Evolutionary conservation across 2,329 filamentous ascomycete genomes (phyloP).

Genomic region (Gyromitra esculenta): DNA sequence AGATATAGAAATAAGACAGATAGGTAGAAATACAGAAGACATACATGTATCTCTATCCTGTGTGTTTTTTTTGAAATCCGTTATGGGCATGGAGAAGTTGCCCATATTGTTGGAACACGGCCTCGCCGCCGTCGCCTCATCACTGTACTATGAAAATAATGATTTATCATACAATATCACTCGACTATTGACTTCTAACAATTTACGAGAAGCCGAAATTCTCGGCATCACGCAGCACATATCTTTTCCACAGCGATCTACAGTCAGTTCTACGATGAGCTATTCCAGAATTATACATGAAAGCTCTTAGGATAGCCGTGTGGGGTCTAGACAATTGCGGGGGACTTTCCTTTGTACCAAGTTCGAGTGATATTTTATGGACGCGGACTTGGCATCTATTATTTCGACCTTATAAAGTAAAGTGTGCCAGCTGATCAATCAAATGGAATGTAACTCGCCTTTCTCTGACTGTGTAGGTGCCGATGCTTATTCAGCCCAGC

Average conservation of each 20-base stretch:
- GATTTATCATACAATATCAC: constrained; percentile 6
- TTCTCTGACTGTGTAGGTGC: not conserved
- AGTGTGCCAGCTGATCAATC: not conserved
- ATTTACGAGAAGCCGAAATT: not conserved
- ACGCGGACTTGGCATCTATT: not conserved
- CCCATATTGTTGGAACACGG: too few relatives aligned
- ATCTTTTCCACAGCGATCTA: not conserved
- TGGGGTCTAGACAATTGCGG: not conserved
- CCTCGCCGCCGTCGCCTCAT: too few relatives aligned
- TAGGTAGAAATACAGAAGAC: not conserved
- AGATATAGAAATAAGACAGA: not conserved
- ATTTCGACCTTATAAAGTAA: not conserved
- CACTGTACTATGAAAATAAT: too few relatives aligned
- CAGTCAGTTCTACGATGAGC: not conserved
- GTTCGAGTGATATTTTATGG: not conserved
- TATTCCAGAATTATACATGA: not conserved
- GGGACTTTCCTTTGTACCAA: not conserved
- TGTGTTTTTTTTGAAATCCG: too few relatives aligned
- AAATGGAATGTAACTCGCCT: not conserved
- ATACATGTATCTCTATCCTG: too few relatives aligned
- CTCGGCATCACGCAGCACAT: not conserved
- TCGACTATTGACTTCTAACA: not conserved
- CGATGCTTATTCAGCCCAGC: not conserved
- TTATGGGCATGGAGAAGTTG: too few relatives aligned
- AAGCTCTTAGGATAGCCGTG: not conserved